A percentile compares a stretch with the other conserved stretches of the same genome.
These are phyloP conservation scores for Basipetospora chlamydospora DNA, from an alignment of 2,329 filamentous ascomycete genomes.

Conservation along the genomic window DNA sequence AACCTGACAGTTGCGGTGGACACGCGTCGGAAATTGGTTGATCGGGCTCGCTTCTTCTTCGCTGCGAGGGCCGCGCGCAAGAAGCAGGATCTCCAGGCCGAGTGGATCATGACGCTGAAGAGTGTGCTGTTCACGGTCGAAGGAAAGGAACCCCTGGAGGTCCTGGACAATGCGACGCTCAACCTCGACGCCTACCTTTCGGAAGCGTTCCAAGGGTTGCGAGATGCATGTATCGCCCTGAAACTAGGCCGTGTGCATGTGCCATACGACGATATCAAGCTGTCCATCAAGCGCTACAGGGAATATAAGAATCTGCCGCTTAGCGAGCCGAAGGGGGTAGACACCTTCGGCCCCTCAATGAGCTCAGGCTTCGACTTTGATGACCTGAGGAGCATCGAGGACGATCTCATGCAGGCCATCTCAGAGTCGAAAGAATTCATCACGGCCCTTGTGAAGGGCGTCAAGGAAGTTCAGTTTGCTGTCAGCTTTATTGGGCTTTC, in stretches of 20 bases:
- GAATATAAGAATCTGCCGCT: slow-evolving; percentile 20
- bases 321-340: not conserved
- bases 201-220: slow-evolving; percentile 69
- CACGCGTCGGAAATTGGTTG: slow-evolving; percentile 80
- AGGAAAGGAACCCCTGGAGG: slow-evolving; percentile 69
- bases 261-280: slow-evolving; percentile 71
- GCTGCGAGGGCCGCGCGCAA: slow-evolving; percentile 50
- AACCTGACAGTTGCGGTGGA: slow-evolving; percentile 78
- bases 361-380: slow-evolving; percentile 1
- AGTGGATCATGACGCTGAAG: slow-evolving; percentile 81
- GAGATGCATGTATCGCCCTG: slow-evolving; percentile 77
- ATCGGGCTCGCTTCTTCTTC: slow-evolving; percentile 77
- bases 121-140: slow-evolving; percentile 83
- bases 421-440: slow-evolving; percentile 89
- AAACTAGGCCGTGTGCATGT: slow-evolving; percentile 86
- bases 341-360: not conserved
- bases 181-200: slow-evolving; percentile 88
- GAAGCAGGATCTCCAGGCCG: slow-evolving; percentile 56
- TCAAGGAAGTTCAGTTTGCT: slow-evolving; percentile 93
- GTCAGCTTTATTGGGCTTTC: slow-evolving; percentile 82
- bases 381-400: slow-evolving; percentile 13
- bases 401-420: slow-evolving; percentile 64
- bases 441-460: slow-evolving; percentile 75
- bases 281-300: slow-evolving; percentile 44
- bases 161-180: slow-evolving; percentile 74